Percentiles rank a stretch among this genome's conserved stretches.
These are phyloP conservation scores for Populus trichocarpa DNA, from an alignment of 441 rosid genomes.

Conservation along the genomic window DNA sequence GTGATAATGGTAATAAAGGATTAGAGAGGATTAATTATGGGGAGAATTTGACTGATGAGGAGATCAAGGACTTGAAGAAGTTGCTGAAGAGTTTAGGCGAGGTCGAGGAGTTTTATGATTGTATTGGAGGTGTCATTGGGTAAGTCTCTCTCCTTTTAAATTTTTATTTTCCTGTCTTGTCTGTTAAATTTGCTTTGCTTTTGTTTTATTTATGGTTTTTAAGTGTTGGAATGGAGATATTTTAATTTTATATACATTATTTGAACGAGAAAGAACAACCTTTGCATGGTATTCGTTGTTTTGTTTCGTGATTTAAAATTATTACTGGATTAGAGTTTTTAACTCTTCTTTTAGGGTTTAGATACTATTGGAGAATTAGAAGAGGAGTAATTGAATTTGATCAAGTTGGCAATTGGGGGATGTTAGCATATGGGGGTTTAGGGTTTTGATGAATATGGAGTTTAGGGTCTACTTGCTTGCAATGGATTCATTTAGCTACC, in stretches of 20 bases:
- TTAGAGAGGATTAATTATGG: slow-evolving; percentile 22
- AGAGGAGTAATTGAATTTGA: neutral
- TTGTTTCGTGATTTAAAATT: neutral
- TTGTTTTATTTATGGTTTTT: neutral
- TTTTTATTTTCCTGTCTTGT: neutral
- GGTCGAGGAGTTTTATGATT: slow-evolving; percentile 72
- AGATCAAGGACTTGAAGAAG: slow-evolving; percentile 44
- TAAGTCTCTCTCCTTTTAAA: slow-evolving; percentile 12
- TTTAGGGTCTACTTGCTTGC: neutral
- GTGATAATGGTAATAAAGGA: slow-evolving; percentile 22
- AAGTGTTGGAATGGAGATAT: neutral
- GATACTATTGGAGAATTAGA: neutral
- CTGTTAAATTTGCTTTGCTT: neutral
- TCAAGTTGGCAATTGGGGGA: neutral
- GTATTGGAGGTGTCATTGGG: slow-evolving; percentile 96
- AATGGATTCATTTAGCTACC: neutral
- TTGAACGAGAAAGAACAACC: neutral
- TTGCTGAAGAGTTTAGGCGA: slow-evolving; percentile 51
- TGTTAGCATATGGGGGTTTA: neutral
- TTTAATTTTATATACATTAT: too few relatives aligned
- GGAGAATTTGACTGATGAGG: slow-evolving; percentile 35
- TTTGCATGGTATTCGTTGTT: neutral
- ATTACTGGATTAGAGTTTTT: neutral
- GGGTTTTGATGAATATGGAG: neutral
- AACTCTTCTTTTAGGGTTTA: neutral